Evolutionary conservation across 768 basidiomycete genomes (phyloP).

Genomic region (Daedaleopsis sinensis): DNA sequence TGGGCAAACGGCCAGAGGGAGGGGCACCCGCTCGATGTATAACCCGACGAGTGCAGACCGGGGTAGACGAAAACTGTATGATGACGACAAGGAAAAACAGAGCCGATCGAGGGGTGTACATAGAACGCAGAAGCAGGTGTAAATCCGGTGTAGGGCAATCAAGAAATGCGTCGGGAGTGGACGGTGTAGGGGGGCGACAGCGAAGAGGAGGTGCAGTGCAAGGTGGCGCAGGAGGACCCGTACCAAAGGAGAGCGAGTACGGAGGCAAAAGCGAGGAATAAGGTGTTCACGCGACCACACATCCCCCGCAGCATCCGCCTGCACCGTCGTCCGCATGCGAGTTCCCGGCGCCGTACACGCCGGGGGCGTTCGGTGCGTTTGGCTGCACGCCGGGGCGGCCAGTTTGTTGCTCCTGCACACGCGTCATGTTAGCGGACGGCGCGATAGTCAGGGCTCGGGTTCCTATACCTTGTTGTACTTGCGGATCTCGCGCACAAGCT

Average conservation of each 20-base stretch:
- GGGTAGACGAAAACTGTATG: too few species aligned
- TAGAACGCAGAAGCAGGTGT: slow-evolving; percentile 21
- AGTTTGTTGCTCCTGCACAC: slow-evolving; percentile 70
- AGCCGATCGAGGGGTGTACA: slow-evolving; percentile 15
- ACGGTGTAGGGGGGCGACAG: slow-evolving; percentile 10
- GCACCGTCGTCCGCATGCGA: slow-evolving; percentile 56
- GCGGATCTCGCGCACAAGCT: slow-evolving; percentile 91
- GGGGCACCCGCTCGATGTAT: too few species aligned
- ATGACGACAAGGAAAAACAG: neutral
- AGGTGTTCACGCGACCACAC: slow-evolving; percentile 53
- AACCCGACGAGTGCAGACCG: too few species aligned
- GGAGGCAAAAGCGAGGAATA: neutral
- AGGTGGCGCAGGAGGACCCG: slow-evolving; percentile 22
- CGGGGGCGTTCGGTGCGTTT: slow-evolving; percentile 46
- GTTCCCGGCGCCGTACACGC: slow-evolving; percentile 48
- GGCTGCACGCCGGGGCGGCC: slow-evolving; percentile 63
- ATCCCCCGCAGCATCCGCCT: slow-evolving; percentile 67
- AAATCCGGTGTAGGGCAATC: neutral
- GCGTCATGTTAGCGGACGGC: neutral
- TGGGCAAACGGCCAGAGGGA: too few species aligned
- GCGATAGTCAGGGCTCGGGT: neutral
- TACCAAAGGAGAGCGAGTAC: slow-evolving; percentile 8
- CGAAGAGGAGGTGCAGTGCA: slow-evolving; percentile 1
- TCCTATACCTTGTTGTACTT: slow-evolving; percentile 84
- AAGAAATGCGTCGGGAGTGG: slow-evolving; percentile 6